phyloP scores from a whole-genome alignment of 169 alveolate species.

The Plasmodium sp. region DNA sequence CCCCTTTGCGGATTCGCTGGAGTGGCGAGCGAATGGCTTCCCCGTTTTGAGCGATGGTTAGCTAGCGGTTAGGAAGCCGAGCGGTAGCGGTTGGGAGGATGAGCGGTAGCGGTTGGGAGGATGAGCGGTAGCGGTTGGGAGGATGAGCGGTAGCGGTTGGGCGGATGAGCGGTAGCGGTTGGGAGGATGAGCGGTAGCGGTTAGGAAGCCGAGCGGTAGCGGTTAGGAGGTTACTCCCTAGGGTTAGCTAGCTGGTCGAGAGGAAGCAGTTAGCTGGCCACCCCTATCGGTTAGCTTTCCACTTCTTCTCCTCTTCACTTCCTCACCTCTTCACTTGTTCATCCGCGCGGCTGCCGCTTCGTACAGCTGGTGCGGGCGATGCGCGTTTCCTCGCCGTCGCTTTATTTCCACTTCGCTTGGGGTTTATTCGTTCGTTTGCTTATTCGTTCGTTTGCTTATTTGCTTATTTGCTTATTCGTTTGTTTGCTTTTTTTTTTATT shows the following conservation, averaged over 20 bases:
- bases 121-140: not conserved
- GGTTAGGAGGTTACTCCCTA: not conserved
- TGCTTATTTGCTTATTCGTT: too few relatives aligned
- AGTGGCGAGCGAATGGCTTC: not conserved
- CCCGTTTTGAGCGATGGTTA: too few relatives aligned
- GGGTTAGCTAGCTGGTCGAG: too few relatives aligned
- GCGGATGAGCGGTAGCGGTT: not conserved
- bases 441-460: too few relatives aligned
- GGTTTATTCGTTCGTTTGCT: not conserved
- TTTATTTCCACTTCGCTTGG: not conserved
- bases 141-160: not conserved
- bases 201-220: not conserved
- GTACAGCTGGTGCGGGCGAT: not conserved
- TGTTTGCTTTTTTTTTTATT: too few relatives aligned
- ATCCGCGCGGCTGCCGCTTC: not conserved
- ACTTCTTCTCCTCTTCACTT: too few relatives aligned
- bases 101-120: not conserved
- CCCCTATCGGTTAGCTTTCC: not conserved
- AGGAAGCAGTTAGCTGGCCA: not conserved
- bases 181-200: not conserved
- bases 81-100: not conserved
- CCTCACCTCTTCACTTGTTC: too few relatives aligned
- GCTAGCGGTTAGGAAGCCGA: not conserved
- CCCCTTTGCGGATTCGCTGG: not conserved
- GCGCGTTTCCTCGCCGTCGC: not conserved